Conservation (phyloP, 2,329 filamentous ascomycete species). For the Beauveria rudraprayagi region DNA sequence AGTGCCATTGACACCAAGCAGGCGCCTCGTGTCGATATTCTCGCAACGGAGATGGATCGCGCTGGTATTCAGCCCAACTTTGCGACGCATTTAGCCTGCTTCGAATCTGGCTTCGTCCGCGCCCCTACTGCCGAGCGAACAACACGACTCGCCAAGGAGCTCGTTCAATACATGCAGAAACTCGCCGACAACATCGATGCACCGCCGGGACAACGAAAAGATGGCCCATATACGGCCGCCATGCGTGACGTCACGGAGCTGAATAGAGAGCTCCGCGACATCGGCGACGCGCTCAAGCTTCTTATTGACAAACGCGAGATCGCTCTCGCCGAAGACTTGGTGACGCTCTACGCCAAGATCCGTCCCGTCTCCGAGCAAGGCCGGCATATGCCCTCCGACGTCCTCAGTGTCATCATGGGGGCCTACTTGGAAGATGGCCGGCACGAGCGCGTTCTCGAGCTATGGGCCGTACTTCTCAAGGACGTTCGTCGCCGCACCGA, state of each 20-base stretch:
- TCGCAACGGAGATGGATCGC: constrained; percentile 36
- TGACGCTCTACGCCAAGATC: constrained; percentile 42
- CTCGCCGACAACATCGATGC: constrained; percentile 13
- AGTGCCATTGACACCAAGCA: constrained; percentile 40
- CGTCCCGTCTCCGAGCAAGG: constrained; percentile 26
- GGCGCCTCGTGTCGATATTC: constrained; percentile 23
- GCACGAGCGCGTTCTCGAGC: constrained; percentile 52
- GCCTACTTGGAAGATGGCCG: constrained; percentile 50
- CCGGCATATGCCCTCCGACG: constrained; percentile 38
- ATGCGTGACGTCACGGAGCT: constrained; percentile 18
- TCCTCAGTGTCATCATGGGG: constrained; percentile 62
- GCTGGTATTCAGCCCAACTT: constrained; percentile 35
- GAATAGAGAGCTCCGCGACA: constrained; percentile 19
- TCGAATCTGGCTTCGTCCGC: constrained; percentile 28
- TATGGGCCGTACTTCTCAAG: constrained; percentile 70
- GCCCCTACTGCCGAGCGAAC: constrained; percentile 20
- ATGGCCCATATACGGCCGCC: neutral
- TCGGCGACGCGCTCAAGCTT: constrained; percentile 27
- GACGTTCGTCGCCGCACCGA: constrained; percentile 27
- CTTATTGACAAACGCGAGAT: constrained; percentile 33
- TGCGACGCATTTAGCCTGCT: constrained; percentile 33
- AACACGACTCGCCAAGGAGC: constrained; percentile 19
- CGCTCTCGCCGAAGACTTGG: constrained; percentile 48
- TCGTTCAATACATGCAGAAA: constrained; percentile 23
- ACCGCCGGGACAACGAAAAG: neutral